Percentiles rank a stretch among this genome's conserved stretches.
Conservation (phyloP, 2,329 filamentous ascomycete species). For the Alternaria burnsii region DNA sequence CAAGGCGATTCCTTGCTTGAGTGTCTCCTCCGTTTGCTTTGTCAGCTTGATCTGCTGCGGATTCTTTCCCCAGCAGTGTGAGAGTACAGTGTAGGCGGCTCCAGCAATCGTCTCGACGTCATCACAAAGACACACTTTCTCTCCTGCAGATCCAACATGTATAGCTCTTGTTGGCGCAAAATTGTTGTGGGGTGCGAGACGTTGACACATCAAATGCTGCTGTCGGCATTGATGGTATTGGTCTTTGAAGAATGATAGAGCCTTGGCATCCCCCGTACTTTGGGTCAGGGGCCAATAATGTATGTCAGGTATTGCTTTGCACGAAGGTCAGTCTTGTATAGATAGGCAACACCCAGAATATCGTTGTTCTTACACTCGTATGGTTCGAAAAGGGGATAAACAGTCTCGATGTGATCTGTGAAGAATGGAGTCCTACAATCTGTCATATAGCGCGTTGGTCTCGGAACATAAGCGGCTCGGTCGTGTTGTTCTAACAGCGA, state of each 20-base stretch:
- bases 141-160: background rate
- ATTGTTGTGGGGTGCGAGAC: background rate
- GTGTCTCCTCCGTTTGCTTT: accelerated
- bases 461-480: too few species aligned
- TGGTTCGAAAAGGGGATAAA: too few species aligned
- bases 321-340: background rate
- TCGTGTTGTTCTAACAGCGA: background rate
- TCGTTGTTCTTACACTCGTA: background rate
- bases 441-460: background rate
- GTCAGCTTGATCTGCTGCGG: background rate
- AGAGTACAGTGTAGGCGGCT: background rate
- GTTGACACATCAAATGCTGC: background rate
- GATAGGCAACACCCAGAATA: too few species aligned
- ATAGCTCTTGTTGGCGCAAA: background rate
- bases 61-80: background rate
- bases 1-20: accelerated
- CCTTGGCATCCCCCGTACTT: background rate
- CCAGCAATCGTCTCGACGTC: accelerated
- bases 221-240: background rate
- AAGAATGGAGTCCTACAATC: too few species aligned
- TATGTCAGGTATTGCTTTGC: background rate
- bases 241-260: background rate
- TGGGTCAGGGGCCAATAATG: background rate
- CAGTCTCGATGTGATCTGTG: too few species aligned
- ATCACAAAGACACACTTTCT: too few species aligned